phyloP scores from a whole-genome alignment of 257 asterid species.

The Voacanga thouarsii region DNA sequence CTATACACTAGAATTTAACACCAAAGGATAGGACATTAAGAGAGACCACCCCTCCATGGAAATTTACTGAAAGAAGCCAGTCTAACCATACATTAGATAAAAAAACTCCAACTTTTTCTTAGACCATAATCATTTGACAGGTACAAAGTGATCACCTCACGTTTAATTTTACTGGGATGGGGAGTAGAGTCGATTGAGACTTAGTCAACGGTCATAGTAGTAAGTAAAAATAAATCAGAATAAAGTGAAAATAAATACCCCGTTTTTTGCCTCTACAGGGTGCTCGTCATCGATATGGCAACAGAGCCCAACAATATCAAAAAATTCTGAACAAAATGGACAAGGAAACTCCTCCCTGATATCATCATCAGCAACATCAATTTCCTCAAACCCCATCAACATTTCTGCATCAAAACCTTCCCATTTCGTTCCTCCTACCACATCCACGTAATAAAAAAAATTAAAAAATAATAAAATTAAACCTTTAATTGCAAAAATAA shows the following conservation, averaged over 20 bases:
- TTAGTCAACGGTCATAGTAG: not conserved
- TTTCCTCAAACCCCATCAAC: slow-evolving; percentile 82
- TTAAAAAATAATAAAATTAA: slow-evolving; percentile 9
- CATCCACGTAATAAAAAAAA: slow-evolving; percentile 5
- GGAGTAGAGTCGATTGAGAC: not conserved
- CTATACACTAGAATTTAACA: not conserved
- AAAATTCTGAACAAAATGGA: slow-evolving; percentile 76
- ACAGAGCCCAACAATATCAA: slow-evolving; percentile 74
- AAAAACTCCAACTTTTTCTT: not conserved
- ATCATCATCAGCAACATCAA: slow-evolving; percentile 63
- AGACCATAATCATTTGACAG: not conserved
- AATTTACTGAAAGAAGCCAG: not conserved
- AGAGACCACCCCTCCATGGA: not conserved
- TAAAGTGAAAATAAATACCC: slow-evolving; percentile 39
- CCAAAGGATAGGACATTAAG: not conserved
- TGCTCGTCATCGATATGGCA: slow-evolving; percentile 91
- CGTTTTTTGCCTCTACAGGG: slow-evolving; percentile 75
- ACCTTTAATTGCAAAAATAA: not conserved
- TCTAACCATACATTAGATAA: not conserved
- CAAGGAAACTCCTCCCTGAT: slow-evolving; percentile 72
- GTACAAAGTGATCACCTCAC: not conserved
- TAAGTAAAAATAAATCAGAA: not conserved
- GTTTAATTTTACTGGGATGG: not conserved
- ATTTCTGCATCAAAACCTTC: slow-evolving; percentile 65
- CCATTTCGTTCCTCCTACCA: slow-evolving; percentile 53